Percentiles rank a stretch among this genome's conserved stretches.
phyloP scores from a whole-genome alignment of 2,329 filamentous ascomycete genomes.

The Pestalotiopsis sp. region DNA sequence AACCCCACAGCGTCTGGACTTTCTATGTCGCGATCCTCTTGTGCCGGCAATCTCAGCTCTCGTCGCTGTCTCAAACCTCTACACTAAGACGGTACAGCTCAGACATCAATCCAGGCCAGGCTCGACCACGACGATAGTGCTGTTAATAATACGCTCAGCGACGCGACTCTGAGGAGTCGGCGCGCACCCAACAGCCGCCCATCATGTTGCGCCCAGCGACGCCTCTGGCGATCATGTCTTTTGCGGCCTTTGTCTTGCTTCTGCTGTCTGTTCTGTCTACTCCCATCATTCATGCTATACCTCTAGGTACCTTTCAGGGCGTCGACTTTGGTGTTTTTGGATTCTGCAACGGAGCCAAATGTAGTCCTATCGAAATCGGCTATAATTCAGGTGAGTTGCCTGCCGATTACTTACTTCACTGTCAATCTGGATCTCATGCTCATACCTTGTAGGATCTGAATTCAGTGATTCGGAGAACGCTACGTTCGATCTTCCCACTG shows the following conservation, averaged over 20 bases:
- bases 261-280: slow-evolving; percentile 89
- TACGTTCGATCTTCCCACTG: slow-evolving; percentile 59
- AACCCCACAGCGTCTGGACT: neutral
- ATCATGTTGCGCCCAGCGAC: slow-evolving; percentile 91
- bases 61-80: neutral
- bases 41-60: neutral
- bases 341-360: slow-evolving; percentile 70
- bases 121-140: neutral
- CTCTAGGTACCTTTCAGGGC: slow-evolving; percentile 75
- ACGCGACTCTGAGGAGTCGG: slow-evolving; percentile 32
- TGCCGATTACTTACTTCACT: neutral
- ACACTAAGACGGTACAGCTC: neutral
- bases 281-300: slow-evolving; percentile 83
- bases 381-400: slow-evolving; percentile 76
- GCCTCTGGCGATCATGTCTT: slow-evolving; percentile 82
- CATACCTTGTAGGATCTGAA: slow-evolving; percentile 18
- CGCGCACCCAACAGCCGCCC: slow-evolving; percentile 34
- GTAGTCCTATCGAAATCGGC: slow-evolving; percentile 77
- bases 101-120: neutral
- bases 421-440: slow-evolving; percentile 17
- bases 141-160: slow-evolving; percentile 18
- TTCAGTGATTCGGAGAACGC: slow-evolving; percentile 20
- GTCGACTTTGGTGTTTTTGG: slow-evolving; percentile 92
- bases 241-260: slow-evolving; percentile 82
- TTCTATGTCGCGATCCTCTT: slow-evolving; percentile 2